Evolutionary conservation across 148 eudicot species (phyloP).

Genomic region (Silene latifolia): DNA sequence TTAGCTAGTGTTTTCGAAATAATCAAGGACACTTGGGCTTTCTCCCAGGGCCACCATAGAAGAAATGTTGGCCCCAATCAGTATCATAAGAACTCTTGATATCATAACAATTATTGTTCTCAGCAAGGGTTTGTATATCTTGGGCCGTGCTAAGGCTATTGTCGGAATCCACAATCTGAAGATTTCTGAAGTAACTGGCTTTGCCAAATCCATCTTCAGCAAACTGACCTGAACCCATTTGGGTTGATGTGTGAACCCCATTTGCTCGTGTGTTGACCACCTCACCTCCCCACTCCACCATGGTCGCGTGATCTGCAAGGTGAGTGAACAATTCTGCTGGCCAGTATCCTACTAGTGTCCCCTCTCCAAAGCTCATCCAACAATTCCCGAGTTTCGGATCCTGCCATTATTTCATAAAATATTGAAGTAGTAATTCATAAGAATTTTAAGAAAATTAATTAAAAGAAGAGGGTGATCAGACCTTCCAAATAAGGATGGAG

Average conservation of each 20-base stretch:
- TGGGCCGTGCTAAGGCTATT: slow-evolving; percentile 67
- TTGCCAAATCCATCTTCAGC: slow-evolving; percentile 71
- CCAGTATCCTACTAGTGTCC: slow-evolving; percentile 84
- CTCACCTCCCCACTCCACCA: slow-evolving; percentile 99
- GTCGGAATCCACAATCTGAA: slow-evolving; percentile 83
- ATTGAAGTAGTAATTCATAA: no score
- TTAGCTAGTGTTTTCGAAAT: neutral
- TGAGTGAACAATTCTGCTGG: slow-evolving; percentile 88
- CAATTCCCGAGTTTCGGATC: slow-evolving; percentile 97
- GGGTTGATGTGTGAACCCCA: slow-evolving; percentile 72
- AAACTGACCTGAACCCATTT: slow-evolving; percentile 97
- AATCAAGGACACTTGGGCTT: slow-evolving; percentile 57
- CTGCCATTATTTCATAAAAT: slow-evolving; percentile 31
- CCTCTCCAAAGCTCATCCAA: slow-evolving; percentile 97
- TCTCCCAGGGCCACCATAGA: slow-evolving; percentile 95
- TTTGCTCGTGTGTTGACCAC: slow-evolving; percentile 71
- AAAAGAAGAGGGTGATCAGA: slow-evolving; percentile 8
- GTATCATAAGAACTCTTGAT: slow-evolving; percentile 65
- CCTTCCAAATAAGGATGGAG: slow-evolving; percentile 95
- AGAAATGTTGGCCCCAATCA: slow-evolving; percentile 90
- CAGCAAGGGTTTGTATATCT: slow-evolving; percentile 74
- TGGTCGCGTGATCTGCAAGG: slow-evolving; percentile 78
- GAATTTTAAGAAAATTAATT: neutral
- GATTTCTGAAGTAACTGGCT: slow-evolving; percentile 84
- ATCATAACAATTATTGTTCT: slow-evolving; percentile 75